Percentiles rank a stretch among this genome's conserved stretches.
Conservation (phyloP, 495 filamentous ascomycete genomes). For the Wilcoxina mikolae region DNA sequence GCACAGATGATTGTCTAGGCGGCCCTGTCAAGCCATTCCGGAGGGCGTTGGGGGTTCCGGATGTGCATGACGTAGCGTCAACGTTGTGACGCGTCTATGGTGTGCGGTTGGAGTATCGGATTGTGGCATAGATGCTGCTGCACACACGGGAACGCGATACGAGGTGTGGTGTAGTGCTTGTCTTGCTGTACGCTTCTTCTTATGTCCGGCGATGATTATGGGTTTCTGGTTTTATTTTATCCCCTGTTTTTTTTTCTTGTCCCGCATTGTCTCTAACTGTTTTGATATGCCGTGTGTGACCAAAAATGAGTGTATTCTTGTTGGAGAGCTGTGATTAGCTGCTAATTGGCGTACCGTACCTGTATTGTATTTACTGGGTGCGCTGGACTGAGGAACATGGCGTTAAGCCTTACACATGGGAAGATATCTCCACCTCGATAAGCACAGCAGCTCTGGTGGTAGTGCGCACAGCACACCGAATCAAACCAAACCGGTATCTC, state of each 20-base stretch:
- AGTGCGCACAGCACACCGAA: too few relatives aligned
- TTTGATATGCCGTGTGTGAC: background rate
- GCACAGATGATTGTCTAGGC: conserved; percentile 95
- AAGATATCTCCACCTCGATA: too few relatives aligned
- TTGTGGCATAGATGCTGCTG: background rate
- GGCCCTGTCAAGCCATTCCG: too few relatives aligned
- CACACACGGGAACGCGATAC: background rate
- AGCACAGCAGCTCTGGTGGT: too few relatives aligned
- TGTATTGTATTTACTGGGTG: too few relatives aligned
- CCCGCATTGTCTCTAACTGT: background rate
- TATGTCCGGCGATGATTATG: background rate
- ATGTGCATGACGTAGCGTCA: too few relatives aligned
- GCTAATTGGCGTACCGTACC: too few relatives aligned
- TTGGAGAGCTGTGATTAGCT: too few relatives aligned
- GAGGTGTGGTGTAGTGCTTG: background rate
- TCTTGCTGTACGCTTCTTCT: background rate
- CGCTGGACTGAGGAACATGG: too few relatives aligned
- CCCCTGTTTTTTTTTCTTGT: background rate
- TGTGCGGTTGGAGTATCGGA: background rate
- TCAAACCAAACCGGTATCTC: too few relatives aligned
- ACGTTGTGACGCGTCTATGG: background rate
- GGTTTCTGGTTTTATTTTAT: background rate
- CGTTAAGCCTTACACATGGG: too few relatives aligned
- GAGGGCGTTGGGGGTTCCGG: too few relatives aligned
- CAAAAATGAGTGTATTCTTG: background rate